A percentile compares a stretch with the other conserved stretches of the same genome.
phyloP scores from a whole-genome alignment of 805 yeast genomes.

The Ogataea salicorniae region DNA sequence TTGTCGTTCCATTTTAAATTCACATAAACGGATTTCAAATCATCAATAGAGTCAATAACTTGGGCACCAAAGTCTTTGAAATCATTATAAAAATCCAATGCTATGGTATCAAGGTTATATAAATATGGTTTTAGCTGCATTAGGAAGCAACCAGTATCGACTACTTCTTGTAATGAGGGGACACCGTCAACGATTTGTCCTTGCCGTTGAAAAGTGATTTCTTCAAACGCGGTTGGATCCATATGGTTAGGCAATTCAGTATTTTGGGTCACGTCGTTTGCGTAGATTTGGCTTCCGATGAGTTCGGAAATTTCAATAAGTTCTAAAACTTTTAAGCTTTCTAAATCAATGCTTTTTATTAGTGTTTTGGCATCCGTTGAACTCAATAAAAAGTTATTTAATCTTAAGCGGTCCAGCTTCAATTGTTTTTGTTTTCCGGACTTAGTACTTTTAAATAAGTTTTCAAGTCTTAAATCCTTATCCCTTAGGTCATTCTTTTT shows the following conservation, averaged over 20 bases:
- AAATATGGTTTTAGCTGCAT: conserved; percentile 9
- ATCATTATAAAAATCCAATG: conserved; percentile 19
- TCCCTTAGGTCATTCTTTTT: conserved; percentile 5
- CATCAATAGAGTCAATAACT: conserved; percentile 9
- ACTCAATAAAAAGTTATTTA: conserved; percentile 13
- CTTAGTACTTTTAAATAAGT: neutral
- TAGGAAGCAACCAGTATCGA: conserved; percentile 5
- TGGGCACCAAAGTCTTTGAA: conserved; percentile 11
- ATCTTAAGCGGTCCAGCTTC: conserved; percentile 10
- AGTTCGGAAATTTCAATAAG: conserved; percentile 17
- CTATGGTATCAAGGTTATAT: conserved; percentile 9
- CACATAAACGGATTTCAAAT: conserved; percentile 14
- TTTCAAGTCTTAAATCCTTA: conserved; percentile 3
- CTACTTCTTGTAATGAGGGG: neutral
- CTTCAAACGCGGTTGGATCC: conserved; percentile 12
- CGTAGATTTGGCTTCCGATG: neutral
- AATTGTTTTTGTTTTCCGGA: conserved; percentile 1
- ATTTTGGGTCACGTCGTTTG: conserved; percentile 1
- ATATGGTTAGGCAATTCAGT: conserved; percentile 10
- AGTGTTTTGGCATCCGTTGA: conserved; percentile 12
- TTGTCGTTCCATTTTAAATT: conserved; percentile 16
- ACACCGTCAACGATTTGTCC: neutral
- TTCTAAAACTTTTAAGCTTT: conserved; percentile 11
- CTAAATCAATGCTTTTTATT: conserved; percentile 11
- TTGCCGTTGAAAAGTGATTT: conserved; percentile 5